A percentile compares a stretch with the other conserved stretches of the same genome.
Evolutionary conservation across 2,329 filamentous ascomycete species (phyloP).

Genomic region (Colletotrichum sidae): DNA sequence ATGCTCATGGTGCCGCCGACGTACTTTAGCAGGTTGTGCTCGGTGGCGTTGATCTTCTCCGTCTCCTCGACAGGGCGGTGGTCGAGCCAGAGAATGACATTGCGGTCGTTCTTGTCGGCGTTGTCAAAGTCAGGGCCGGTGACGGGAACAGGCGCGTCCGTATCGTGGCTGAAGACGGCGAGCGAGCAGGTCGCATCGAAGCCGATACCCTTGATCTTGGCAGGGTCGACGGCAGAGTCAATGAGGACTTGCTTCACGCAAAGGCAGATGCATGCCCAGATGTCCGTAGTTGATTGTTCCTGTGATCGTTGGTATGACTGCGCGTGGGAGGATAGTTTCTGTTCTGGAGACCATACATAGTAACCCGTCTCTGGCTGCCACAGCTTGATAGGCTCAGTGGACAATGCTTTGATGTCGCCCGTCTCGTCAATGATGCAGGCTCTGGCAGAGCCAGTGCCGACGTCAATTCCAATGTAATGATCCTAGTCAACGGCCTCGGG

Average conservation of each 20-base stretch:
- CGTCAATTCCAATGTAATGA: conserved; percentile 87
- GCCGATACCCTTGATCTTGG: conserved; percentile 86
- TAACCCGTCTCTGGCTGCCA: conserved; percentile 83
- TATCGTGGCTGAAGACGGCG: conserved; percentile 88
- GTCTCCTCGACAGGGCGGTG: conserved; percentile 93
- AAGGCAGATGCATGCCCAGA: conserved; percentile 94
- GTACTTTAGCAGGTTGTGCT: conserved; percentile 93
- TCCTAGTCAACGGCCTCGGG: conserved; percentile 51
- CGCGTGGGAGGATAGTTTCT: not conserved
- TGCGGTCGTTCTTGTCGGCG: conserved; percentile 84
- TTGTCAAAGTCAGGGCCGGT: conserved; percentile 85
- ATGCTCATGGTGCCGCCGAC: conserved; percentile 99
- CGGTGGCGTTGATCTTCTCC: conserved; percentile 90
- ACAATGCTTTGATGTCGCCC: conserved; percentile 85
- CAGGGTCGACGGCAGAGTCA: conserved; percentile 82
- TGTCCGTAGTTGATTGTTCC: conserved; percentile 99
- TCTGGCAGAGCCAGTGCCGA: conserved; percentile 93
- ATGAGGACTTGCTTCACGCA: conserved; percentile 86
- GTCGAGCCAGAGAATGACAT: conserved; percentile 97
- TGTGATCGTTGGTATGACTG: conserved; percentile 38
- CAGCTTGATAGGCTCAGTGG: conserved; percentile 80
- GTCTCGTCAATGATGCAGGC: conserved; percentile 94
- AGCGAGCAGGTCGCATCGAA: conserved; percentile 99
- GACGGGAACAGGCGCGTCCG: conserved; percentile 90
- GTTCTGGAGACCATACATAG: conserved; percentile 67